These are phyloP conservation scores for Termitomyces sp. DNA, from an alignment of 768 basidiomycete genomes.

Conservation along the genomic window DNA sequence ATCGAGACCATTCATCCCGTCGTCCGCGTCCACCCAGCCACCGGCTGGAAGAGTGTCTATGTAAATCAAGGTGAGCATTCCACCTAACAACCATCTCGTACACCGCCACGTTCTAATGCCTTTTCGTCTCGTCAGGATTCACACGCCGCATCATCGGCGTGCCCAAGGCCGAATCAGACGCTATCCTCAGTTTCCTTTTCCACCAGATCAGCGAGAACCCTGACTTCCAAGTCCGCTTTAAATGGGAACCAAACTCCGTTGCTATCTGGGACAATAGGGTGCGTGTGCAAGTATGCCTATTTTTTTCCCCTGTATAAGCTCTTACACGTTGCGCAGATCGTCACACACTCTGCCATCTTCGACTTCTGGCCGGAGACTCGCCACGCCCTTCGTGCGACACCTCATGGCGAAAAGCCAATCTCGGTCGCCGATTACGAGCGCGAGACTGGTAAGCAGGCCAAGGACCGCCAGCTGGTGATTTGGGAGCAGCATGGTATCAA, in stretches of 20 bases:
- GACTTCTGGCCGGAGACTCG: conserved; percentile 77
- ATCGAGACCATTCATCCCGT: conserved; percentile 74
- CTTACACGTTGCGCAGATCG: conserved; percentile 36
- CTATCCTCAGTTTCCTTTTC: conserved; percentile 66
- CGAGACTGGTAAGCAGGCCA: conserved; percentile 59
- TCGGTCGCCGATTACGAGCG: conserved; percentile 69
- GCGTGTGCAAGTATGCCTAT: conserved; percentile 11
- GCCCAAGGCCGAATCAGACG: conserved; percentile 79
- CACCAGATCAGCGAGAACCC: conserved; percentile 63
- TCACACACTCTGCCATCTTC: conserved; percentile 76
- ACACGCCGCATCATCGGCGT: conserved; percentile 74
- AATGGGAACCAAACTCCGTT: conserved; percentile 70
- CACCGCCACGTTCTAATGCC: neutral
- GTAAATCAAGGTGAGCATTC: conserved; percentile 59
- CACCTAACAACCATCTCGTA: neutral
- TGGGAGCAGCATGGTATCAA: conserved; percentile 64
- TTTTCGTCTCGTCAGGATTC: conserved; percentile 47
- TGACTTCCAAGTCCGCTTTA: conserved; percentile 73
- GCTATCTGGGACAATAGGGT: conserved; percentile 90
- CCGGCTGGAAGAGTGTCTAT: conserved; percentile 80
- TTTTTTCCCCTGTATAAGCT: neutral
- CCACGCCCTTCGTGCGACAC: conserved; percentile 78
- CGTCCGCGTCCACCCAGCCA: conserved; percentile 80
- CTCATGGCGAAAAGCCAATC: conserved; percentile 74
- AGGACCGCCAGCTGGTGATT: conserved; percentile 68